A percentile compares a stretch with the other conserved stretches of the same genome.
These are phyloP conservation scores for Globisporangium apiculatum DNA, from an alignment of 352 stramenopile genomes.

Conservation along the genomic window DNA sequence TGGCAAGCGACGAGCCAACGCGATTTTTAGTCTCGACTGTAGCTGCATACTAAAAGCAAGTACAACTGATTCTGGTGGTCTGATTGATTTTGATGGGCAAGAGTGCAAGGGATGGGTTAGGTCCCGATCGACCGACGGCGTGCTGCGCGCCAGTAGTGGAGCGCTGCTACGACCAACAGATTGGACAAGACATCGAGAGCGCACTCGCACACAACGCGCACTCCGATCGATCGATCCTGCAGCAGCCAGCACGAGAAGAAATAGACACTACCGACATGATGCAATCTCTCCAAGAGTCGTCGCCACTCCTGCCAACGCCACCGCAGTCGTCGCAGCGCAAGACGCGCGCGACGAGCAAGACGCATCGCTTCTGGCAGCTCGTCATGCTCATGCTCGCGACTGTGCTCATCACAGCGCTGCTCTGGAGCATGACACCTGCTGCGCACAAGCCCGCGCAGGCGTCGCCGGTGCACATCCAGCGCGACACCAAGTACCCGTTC, in stretches of 20 bases:
- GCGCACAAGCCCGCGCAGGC: conserved; percentile 2
- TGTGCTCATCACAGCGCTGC: conserved; percentile 11
- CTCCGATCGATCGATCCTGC: background rate
- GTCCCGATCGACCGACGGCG: no score
- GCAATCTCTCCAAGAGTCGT: background rate
- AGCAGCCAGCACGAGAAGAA: background rate
- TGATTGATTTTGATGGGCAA: no score
- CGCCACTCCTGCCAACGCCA: conserved; percentile 1
- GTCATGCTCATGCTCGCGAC: conserved; percentile 8
- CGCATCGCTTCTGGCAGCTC: conserved; percentile 11
- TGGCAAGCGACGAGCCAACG: no score
- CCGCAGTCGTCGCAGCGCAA: conserved; percentile 9
- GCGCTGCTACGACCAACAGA: background rate
- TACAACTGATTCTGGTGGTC: no score
- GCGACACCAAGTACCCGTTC: conserved; percentile 13
- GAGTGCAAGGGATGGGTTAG: no score
- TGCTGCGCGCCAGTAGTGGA: background rate
- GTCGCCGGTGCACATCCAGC: conserved; percentile 7
- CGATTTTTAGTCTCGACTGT: no score
- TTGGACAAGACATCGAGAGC: background rate
- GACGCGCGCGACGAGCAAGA: conserved; percentile 2
- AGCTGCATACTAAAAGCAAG: no score
- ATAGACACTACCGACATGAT: no score
- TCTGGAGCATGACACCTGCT: conserved; percentile 13
- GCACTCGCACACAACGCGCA: background rate